Percentiles rank a stretch among this genome's conserved stretches.
These are phyloP conservation scores for Filobasidium uniguttulatum DNA, from an alignment of 1,284 basidiomycete species.

Conservation along the genomic window DNA sequence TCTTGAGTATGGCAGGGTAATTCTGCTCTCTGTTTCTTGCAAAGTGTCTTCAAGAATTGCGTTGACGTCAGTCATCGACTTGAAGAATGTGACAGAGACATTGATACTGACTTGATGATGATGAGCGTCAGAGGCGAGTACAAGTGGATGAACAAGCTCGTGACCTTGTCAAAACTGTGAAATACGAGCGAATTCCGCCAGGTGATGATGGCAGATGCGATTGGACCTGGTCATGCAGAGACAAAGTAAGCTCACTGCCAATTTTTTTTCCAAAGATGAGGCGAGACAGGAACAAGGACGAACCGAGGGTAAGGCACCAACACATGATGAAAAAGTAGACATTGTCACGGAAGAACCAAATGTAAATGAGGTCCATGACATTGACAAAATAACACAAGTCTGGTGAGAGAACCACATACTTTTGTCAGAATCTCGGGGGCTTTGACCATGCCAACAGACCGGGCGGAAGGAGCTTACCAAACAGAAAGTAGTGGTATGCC, in stretches of 20 bases:
- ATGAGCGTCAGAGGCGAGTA: conserved; percentile 71
- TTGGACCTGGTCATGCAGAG: conserved; percentile 50
- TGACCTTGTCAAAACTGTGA: conserved; percentile 86
- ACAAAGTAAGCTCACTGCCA: conserved; percentile 7
- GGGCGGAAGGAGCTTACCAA: conserved; percentile 43
- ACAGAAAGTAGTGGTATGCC: conserved; percentile 84
- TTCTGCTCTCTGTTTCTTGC: conserved; percentile 58
- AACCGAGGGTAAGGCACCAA: conserved; percentile 68
- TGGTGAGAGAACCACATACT: conserved; percentile 6
- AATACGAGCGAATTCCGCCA: conserved; percentile 94
- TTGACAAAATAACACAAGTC: conserved; percentile 75
- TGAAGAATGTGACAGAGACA: background rate
- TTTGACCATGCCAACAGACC: background rate
- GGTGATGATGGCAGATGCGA: conserved; percentile 85
- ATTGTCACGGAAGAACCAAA: conserved; percentile 67
- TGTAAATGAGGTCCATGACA: conserved; percentile 72
- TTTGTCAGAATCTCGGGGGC: background rate
- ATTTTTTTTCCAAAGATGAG: background rate
- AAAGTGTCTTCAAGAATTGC: conserved; percentile 48
- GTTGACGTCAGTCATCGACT: background rate
- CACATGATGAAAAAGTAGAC: conserved; percentile 66
- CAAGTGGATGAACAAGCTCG: conserved; percentile 77
- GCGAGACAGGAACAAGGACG: conserved; percentile 6
- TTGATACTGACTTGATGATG: conserved; percentile 70
- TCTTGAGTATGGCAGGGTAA: conserved; percentile 61